These are phyloP conservation scores for Xerophyta viscosa DNA, from an alignment of 106 monocot species.

Conservation along the genomic window DNA sequence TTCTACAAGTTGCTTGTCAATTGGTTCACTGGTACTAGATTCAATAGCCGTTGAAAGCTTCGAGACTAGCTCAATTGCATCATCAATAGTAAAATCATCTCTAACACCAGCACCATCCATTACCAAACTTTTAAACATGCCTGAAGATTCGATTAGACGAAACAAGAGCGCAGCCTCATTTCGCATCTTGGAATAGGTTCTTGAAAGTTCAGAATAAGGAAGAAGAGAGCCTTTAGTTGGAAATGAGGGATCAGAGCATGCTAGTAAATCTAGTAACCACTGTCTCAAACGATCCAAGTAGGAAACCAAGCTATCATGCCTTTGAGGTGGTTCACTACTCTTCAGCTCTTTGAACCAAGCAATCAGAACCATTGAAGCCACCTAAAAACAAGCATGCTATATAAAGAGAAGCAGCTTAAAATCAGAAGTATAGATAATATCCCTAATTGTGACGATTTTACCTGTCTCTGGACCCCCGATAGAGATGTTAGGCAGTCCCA, in stretches of 20 bases:
- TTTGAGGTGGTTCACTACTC: slow-evolving; percentile 15
- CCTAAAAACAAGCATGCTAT: slow-evolving; percentile 29
- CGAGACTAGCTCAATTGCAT: slow-evolving; percentile 52
- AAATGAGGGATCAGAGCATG: slow-evolving; percentile 81
- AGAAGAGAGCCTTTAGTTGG: slow-evolving; percentile 81
- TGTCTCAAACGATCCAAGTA: slow-evolving; percentile 32
- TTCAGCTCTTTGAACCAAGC: slow-evolving; percentile 88
- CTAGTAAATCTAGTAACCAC: slow-evolving; percentile 68
- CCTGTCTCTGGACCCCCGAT: slow-evolving; percentile 91
- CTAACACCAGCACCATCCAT: slow-evolving; percentile 20
- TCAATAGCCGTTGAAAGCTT: slow-evolving; percentile 37
- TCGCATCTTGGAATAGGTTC: slow-evolving; percentile 86
- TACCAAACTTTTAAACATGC: slow-evolving; percentile 26
- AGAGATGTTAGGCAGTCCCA: slow-evolving; percentile 56
- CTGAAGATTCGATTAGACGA: slow-evolving; percentile 29
- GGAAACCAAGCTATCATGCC: slow-evolving; percentile 13
- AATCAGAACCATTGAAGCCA: slow-evolving; percentile 72
- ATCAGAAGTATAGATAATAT: no score
- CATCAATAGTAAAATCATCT: slow-evolving; percentile 54
- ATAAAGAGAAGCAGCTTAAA: background rate
- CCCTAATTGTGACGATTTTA: no score
- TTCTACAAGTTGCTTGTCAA: slow-evolving; percentile 29
- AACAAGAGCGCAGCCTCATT: slow-evolving; percentile 58
- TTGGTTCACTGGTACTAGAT: slow-evolving; percentile 6
- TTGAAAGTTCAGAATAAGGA: slow-evolving; percentile 93